Evolutionary conservation across 352 stramenopile genomes (phyloP).

Genomic region (Plasmopara viticola): DNA sequence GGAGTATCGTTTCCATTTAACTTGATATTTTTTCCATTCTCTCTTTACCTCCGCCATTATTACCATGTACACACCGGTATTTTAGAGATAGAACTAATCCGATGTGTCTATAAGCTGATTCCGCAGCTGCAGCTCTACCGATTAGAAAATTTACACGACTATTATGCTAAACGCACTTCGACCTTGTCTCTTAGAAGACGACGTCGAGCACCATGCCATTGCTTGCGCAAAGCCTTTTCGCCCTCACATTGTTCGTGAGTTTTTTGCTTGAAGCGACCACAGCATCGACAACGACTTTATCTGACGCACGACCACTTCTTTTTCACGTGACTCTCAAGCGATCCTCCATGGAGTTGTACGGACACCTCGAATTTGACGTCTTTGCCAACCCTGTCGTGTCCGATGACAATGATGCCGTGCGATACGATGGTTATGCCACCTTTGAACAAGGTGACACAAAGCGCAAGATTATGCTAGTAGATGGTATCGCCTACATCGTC

Average conservation of each 20-base stretch:
- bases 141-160: too few species aligned
- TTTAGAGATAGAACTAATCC: too few species aligned
- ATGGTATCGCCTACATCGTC: constrained; percentile 29
- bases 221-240: constrained; percentile 1
- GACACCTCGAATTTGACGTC: constrained; percentile 25
- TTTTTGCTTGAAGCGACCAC: constrained; percentile 5
- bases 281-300: constrained; percentile 8
- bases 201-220: constrained; percentile 5
- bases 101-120: too few species aligned
- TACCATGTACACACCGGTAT: too few species aligned
- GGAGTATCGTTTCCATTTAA: too few species aligned
- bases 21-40: too few species aligned
- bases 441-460: constrained; percentile 18
- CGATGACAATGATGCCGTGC: constrained; percentile 10
- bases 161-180: too few species aligned
- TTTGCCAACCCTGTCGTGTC: constrained; percentile 30
- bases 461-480: constrained; percentile 24
- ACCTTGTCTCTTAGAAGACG: too few species aligned
- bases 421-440: constrained; percentile 23
- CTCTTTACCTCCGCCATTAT: too few species aligned
- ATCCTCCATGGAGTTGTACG: constrained; percentile 27
- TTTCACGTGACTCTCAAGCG: constrained; percentile 32
- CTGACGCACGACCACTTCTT: constrained; percentile 22
- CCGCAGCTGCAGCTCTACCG: too few species aligned
- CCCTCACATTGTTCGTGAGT: constrained; percentile 5